These are phyloP conservation scores for Boeremia lycopersici DNA, from an alignment of 2,329 filamentous ascomycete species.

Conservation along the genomic window DNA sequence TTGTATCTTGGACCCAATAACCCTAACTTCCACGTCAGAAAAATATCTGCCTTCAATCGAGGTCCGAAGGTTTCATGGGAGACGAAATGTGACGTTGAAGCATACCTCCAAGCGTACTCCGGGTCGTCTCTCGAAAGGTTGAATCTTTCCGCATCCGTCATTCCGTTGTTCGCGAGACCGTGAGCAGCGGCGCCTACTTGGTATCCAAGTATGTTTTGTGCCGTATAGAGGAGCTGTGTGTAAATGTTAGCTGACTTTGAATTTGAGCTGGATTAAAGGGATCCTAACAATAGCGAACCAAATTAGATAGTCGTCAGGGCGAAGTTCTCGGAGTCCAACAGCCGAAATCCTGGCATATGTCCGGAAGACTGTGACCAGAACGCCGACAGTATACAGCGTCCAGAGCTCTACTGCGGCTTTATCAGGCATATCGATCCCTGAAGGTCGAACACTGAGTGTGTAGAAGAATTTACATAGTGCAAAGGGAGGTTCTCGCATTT, in stretches of 20 bases:
- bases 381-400: slow-evolving; percentile 21
- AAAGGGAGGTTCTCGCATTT: background rate
- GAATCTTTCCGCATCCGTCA: slow-evolving; percentile 58
- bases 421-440: background rate
- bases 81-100: background rate
- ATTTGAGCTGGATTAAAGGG: too few relatives aligned
- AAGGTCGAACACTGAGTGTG: background rate
- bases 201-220: slow-evolving; percentile 58
- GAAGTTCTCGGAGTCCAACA: slow-evolving; percentile 21
- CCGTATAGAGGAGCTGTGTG: slow-evolving; percentile 56
- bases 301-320: slow-evolving; percentile 26
- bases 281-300: slow-evolving; percentile 22
- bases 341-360: slow-evolving; percentile 21
- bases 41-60: background rate
- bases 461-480: background rate
- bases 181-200: slow-evolving; percentile 57
- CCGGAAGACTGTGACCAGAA: slow-evolving; percentile 21
- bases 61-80: background rate
- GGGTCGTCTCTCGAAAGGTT: slow-evolving; percentile 15
- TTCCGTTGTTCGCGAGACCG: slow-evolving; percentile 57
- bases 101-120: slow-evolving; percentile 16
- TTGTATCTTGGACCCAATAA: slow-evolving; percentile 60
- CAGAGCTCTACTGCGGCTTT: slow-evolving; percentile 21
- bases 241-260: background rate
- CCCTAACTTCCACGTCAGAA: slow-evolving; percentile 48